Percentiles rank a stretch among this genome's conserved stretches.
Conservation (phyloP, 257 asterid genomes). For the Prunella vulgaris region DNA sequence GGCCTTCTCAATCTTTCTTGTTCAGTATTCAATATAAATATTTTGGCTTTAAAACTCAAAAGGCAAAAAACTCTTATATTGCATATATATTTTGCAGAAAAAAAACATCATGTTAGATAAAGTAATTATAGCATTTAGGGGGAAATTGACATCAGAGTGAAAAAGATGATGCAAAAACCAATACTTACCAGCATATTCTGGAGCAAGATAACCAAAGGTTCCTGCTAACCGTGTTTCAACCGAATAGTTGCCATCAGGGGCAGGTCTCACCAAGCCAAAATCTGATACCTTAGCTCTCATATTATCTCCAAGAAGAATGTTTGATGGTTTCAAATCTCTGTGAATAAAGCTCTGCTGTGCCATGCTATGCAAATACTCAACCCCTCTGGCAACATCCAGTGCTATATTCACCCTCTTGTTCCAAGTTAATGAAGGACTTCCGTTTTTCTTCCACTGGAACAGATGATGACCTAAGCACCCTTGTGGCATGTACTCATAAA, state of each 20-base stretch:
- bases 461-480: conserved; percentile 71
- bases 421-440: conserved; percentile 52
- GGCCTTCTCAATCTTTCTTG: too few species aligned
- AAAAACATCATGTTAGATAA: too few species aligned
- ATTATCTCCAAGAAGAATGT: conserved; percentile 75
- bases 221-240: conserved; percentile 79
- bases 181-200: conserved; percentile 78
- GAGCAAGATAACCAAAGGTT: conserved; percentile 96
- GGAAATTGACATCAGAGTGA: not conserved
- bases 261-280: conserved; percentile 80
- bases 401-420: conserved; percentile 69
- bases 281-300: conserved; percentile 93
- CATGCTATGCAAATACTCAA: conserved; percentile 78
- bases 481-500: conserved; percentile 86
- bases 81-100: not conserved
- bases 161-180: not conserved
- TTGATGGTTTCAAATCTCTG: conserved; percentile 85
- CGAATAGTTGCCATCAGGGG: conserved; percentile 59
- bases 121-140: not conserved
- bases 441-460: conserved; percentile 34
- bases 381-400: conserved; percentile 86
- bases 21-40: too few species aligned
- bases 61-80: not conserved
- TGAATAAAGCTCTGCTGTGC: conserved; percentile 87
- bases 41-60: too few species aligned